Evolutionary conservation across 805 yeast genomes (phyloP), one percentile per base, ranked within the genome.

Genomic region (Ogataea pignaliae): DNA sequence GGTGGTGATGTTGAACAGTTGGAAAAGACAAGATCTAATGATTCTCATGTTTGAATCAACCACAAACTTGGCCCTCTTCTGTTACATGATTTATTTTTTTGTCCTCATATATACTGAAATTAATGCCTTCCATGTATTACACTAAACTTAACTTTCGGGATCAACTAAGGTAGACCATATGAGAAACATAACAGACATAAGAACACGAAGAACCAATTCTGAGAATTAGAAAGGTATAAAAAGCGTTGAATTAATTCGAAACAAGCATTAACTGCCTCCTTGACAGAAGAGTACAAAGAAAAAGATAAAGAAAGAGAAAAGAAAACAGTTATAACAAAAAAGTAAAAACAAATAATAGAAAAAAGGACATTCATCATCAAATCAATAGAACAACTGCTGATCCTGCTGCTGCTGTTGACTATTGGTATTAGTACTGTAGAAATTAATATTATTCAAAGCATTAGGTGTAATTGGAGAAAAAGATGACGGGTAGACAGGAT

Each of bases 341-440:
- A 28, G 29, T 8, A 33, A 10, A 33, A 17, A 33, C 6, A 14
- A 38, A 31, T 5, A 9, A 17, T 6, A 32, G n/a, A 13, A 30
- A 10, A 37, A 10, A 37, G 15, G 15, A 14, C 16, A 30, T 29
- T 17, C 14, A 17, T 21, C 26, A 21, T 21, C 26, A 21, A 2
- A 21, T 37, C 34, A 40, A 14, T 34, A 40, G 13, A 40, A 40
- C 42, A 40, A 18, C 31, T 40, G 42, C 26, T 43, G 41, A 16
- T 43, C 36, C 10, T 36, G 32, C 11, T 43, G 40, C 14, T 42
- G 42, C 41, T 36, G 39, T 21, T 38, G 32, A 33, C 16, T 26
- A 18, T 37, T 37, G 14, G 35, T 35, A 29, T 36, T 35, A 5
- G 30, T 17, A 38, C 31, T n/a, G 17, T 29, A 21, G 14, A 15